Percentiles rank a stretch among this genome's conserved stretches.
These are phyloP conservation scores for Candida hispaniensis DNA, from an alignment of 805 yeast species.

Conservation along the genomic window DNA sequence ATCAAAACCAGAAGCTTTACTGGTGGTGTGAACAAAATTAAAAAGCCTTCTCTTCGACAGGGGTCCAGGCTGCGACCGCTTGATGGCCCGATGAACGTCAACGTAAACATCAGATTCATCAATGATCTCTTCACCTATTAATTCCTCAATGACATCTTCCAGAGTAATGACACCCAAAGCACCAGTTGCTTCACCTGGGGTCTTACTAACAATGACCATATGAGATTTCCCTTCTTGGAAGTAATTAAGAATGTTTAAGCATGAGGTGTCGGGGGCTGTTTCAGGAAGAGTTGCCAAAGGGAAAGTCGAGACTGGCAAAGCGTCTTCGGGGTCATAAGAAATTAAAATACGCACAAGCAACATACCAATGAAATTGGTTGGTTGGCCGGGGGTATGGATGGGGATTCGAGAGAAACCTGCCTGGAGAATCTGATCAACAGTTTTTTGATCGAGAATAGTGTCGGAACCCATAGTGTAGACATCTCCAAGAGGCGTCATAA, in stretches of 20 bases:
- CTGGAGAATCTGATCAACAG: constrained; percentile 81
- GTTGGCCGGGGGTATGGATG: constrained; percentile 80
- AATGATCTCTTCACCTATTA: constrained; percentile 94
- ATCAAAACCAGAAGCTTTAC: constrained; percentile 9
- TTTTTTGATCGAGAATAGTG: constrained; percentile 65
- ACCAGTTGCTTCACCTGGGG: constrained; percentile 60
- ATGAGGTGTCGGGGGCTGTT: constrained; percentile 82
- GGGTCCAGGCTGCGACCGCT: constrained; percentile 37
- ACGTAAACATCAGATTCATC: constrained; percentile 92
- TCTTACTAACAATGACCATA: constrained; percentile 84
- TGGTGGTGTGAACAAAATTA: constrained; percentile 9
- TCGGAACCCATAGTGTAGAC: constrained; percentile 85
- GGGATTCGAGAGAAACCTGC: constrained; percentile 96
- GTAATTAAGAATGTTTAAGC: constrained; percentile 85
- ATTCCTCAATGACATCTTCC: constrained; percentile 96
- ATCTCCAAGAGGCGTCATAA: constrained; percentile 90
- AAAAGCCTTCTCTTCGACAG: constrained; percentile 19
- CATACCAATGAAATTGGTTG: constrained; percentile 90
- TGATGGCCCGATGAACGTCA: constrained; percentile 80
- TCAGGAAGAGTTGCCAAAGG: constrained; percentile 95
- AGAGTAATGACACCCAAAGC: constrained; percentile 86
- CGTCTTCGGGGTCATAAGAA: constrained; percentile 94
- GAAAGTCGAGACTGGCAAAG: constrained; percentile 81
- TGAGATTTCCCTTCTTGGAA: constrained; percentile 97
- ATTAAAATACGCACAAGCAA: constrained; percentile 81